Percentiles rank a stretch among this genome's conserved stretches.
These are phyloP conservation scores for Fomitopsis pinicola DNA, from an alignment of 1,284 basidiomycete genomes.

Conservation along the genomic window DNA sequence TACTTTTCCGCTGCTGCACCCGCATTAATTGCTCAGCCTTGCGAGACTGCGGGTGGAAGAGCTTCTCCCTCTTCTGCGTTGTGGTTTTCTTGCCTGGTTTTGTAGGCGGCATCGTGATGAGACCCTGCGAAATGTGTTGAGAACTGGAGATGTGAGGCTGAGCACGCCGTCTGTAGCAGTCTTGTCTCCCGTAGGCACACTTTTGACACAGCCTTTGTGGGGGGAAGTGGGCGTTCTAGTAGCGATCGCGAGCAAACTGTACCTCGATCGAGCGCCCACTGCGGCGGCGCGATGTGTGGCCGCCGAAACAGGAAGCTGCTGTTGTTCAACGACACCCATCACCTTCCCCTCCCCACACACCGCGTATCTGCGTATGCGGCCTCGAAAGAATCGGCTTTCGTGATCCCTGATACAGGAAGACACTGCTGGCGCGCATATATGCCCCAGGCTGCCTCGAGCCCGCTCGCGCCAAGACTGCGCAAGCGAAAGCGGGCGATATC, in stretches of 20 bases:
- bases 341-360: neutral
- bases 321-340: neutral
- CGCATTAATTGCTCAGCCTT: conserved; percentile 80
- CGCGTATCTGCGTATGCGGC: neutral
- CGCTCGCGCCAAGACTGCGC: neutral
- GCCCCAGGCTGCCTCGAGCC: neutral
- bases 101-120: conserved; percentile 24
- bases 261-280: neutral
- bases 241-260: neutral
- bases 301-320: neutral
- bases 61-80: conserved; percentile 60
- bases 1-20: conserved; percentile 67
- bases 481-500: neutral
- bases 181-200: too few species aligned
- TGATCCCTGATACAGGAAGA: too few species aligned
- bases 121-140: neutral
- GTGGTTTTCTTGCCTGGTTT: conserved; percentile 21
- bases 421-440: neutral
- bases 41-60: conserved; percentile 76
- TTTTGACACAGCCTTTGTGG: too few species aligned
- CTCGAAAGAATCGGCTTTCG: neutral
- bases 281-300: neutral
- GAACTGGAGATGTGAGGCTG: neutral
- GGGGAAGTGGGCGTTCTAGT: too few species aligned
- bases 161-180: too few species aligned